Evolutionary conservation across 306 rosid species (phyloP).

Genomic region (Inga leiocalycina): DNA sequence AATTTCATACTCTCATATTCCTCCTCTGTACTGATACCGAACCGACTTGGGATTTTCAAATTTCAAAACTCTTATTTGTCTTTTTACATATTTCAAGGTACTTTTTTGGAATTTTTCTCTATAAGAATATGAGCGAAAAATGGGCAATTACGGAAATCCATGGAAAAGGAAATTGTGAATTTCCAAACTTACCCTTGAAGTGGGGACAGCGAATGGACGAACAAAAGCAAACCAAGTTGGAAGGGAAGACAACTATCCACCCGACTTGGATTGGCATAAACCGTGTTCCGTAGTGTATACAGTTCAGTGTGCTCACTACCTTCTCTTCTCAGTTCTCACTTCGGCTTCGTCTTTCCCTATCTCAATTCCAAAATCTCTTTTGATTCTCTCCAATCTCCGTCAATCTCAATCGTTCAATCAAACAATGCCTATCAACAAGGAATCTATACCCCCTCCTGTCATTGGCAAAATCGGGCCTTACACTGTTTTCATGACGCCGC

Average conservation of each 20-base stretch:
- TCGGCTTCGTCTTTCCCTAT: not conserved
- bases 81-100: no score
- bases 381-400: not conserved
- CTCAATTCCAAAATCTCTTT: not conserved
- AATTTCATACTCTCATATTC: no score
- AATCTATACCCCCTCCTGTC: conserved; percentile 83
- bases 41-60: no score
- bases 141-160: no score
- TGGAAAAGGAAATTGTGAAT: not conserved
- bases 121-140: no score
- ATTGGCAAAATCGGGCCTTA: conserved; percentile 98
- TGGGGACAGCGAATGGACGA: not conserved
- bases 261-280: conserved; percentile 31
- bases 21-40: no score
- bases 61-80: no score
- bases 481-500: conserved; percentile 98
- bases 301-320: conserved; percentile 7
- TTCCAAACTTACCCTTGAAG: not conserved
- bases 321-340: not conserved
- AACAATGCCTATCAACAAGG: conserved; percentile 71
- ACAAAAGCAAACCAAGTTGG: conserved; percentile 1
- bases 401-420: not conserved
- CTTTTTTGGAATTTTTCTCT: no score
- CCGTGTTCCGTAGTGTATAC: conserved; percentile 38
- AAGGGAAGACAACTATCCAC: conserved; percentile 38